Evolutionary conservation across 2,329 filamentous ascomycete species (phyloP).

Genomic region (Aspergillus oerlinghausenensis): DNA sequence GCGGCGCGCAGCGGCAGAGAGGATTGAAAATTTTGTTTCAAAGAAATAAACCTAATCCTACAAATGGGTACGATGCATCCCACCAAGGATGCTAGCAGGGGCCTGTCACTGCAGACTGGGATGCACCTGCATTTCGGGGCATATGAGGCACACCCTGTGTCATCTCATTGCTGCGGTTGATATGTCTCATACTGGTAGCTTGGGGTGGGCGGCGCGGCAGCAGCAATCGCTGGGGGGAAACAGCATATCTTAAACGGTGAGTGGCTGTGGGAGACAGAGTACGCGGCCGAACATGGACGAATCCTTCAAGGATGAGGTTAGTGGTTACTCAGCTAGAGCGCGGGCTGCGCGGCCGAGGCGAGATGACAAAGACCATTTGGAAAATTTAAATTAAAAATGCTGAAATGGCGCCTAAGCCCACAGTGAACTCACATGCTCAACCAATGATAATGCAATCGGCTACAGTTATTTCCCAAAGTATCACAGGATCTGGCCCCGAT

Average conservation of each 20-base stretch:
- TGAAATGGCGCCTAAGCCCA: neutral
- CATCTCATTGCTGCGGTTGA: neutral
- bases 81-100: neutral
- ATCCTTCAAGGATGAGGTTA: too few relatives aligned
- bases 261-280: neutral
- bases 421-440: neutral
- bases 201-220: too few relatives aligned
- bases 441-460: neutral
- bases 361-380: neutral
- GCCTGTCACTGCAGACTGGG: too few relatives aligned
- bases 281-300: neutral
- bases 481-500: slow-evolving; percentile 6
- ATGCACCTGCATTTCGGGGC: too few relatives aligned
- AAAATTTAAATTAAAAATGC: too few relatives aligned
- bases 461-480: neutral
- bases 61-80: neutral
- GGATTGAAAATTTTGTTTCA: neutral
- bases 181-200: neutral
- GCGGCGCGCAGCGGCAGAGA: neutral
- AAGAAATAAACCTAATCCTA: neutral
- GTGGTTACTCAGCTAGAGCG: too few relatives aligned
- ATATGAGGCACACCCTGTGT: neutral
- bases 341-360: neutral
- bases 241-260: neutral
- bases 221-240: neutral